phyloP scores from a whole-genome alignment of 1,284 basidiomycete genomes.

The Rhodotorula sp. region DNA sequence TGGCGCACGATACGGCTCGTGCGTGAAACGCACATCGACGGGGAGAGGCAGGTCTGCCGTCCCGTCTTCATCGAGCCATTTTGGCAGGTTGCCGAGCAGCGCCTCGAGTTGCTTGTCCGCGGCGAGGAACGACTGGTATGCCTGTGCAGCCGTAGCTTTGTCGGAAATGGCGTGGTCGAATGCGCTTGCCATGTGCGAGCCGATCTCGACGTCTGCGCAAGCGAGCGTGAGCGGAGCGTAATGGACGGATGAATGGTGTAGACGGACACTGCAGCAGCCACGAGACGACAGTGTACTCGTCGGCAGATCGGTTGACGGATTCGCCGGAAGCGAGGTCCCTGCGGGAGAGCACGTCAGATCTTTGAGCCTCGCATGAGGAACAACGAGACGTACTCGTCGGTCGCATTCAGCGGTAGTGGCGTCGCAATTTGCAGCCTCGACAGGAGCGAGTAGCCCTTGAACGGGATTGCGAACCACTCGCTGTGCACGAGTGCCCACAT shows the following conservation, averaged over 20 bases:
- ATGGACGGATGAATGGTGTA: not conserved
- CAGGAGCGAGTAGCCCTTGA: slow-evolving; percentile 27
- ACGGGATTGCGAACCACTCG: slow-evolving; percentile 39
- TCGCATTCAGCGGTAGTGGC: slow-evolving; percentile 37
- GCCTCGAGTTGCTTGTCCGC: slow-evolving; percentile 36
- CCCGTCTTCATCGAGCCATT: slow-evolving; percentile 18
- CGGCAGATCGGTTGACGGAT: slow-evolving; percentile 16
- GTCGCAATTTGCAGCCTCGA: slow-evolving; percentile 28
- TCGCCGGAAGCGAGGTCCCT: slow-evolving; percentile 26
- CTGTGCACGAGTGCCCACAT: slow-evolving; percentile 33
- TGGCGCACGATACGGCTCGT: rapidly evolving
- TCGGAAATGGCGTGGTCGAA: slow-evolving; percentile 26
- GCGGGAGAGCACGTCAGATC: not conserved
- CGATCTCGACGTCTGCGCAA: slow-evolving; percentile 32
- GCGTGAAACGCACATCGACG: slow-evolving; percentile 13
- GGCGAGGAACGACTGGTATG: slow-evolving; percentile 32
- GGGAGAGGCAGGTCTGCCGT: slow-evolving; percentile 10
- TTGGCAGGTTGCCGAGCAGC: slow-evolving; percentile 20
- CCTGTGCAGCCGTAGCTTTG: slow-evolving; percentile 16
- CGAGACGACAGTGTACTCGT: slow-evolving; percentile 28
- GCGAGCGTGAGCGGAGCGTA: not conserved
- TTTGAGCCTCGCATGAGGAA: not conserved
- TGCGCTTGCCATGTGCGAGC: slow-evolving; percentile 26
- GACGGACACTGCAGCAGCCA: slow-evolving; percentile 35
- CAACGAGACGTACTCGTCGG: slow-evolving; percentile 22